Evolutionary conservation across 257 asterid species (phyloP), one percentile per base, ranked within the genome.

Genomic region (Cruciata laevipes): DNA sequence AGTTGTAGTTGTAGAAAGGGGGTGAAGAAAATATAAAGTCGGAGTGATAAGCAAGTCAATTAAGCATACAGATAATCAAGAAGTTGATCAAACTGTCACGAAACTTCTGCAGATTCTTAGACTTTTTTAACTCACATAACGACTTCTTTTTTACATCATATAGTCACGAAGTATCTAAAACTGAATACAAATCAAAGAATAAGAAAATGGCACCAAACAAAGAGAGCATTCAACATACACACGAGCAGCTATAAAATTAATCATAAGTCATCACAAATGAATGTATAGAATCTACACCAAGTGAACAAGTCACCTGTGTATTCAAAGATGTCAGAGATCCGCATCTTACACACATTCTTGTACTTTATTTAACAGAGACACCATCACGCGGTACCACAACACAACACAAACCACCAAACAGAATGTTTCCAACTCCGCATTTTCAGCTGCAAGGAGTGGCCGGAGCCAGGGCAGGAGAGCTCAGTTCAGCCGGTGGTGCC

Each of bases 401-500:
- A 7, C 20, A 6, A 7, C 16, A 67, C 18, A 30, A 5, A 31
- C 16, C 65, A 32, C 24, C 17, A 4, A 31, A 3, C 42, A 2
- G 0, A 59, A 17, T 27, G 18, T 23, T 27, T 63, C 31, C 27
- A 32, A 55, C 16, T 61, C 52, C 11, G 42, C 1, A 38, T 7
- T 17, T 80, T 83, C 20, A 85, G 70, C 38, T 63, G 25, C 57
- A 65, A 25, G 79, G 57, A 7, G 78, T 64, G 3, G 79, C 23
- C 6, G 93, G 82, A 64, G 76, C 38, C 66, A 76, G 33, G 73
- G 78, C 78, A 42, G 78, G 62, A 42, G 78, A 61, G 65, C 74
- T 71, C 0, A 61, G 65, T 73, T 71, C 0, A 61, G 12, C 47
- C 47, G 47, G 47, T 72, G 47, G 47, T 72, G 95, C 80, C 63